A percentile compares a stretch with the other conserved stretches of the same genome.
Conservation (phyloP, 78 protist species). For the Polysphondylium violaceum region DNA sequence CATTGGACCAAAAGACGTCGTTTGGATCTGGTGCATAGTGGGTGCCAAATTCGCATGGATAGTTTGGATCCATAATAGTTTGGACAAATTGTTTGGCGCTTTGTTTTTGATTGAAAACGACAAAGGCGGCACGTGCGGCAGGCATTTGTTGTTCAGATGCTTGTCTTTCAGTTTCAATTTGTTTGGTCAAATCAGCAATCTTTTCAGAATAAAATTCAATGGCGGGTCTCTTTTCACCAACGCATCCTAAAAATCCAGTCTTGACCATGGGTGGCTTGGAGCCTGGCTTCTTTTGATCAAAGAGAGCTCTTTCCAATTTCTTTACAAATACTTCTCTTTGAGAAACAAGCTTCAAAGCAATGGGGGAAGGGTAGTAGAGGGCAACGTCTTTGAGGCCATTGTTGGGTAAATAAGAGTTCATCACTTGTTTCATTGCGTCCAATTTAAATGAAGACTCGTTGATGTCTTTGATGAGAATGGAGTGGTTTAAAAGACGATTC, state of each 20-base stretch:
- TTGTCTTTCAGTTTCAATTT: conserved; percentile 15
- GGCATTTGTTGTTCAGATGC: neutral
- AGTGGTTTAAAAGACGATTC: conserved; percentile 24
- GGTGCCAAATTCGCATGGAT: neutral
- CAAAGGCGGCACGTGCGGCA: conserved; percentile 4
- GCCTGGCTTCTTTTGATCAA: neutral
- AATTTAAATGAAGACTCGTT: conserved; percentile 18
- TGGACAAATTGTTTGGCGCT: conserved; percentile 28
- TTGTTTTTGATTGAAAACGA: conserved; percentile 27
- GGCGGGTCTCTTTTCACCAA: conserved; percentile 49
- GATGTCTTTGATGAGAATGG: conserved; percentile 22
- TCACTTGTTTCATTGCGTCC: neutral
- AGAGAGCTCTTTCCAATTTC: conserved; percentile 32
- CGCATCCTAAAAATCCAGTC: conserved; percentile 30
- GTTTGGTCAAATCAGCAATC: conserved; percentile 5
- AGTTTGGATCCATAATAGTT: conserved; percentile 40
- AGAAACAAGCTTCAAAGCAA: neutral
- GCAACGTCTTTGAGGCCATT: conserved; percentile 11
- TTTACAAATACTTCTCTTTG: conserved; percentile 40
- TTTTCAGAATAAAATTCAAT: conserved; percentile 37
- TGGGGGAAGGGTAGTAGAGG: conserved; percentile 1
- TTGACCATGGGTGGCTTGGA: neutral
- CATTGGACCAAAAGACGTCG: conserved; percentile 75
- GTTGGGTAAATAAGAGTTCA: conserved; percentile 5
- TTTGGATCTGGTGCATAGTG: conserved; percentile 72